Percentiles rank a stretch among this genome's conserved stretches.
phyloP scores from a whole-genome alignment of 169 alveolate genomes.

The Plasmodium billcollinsi region DNA sequence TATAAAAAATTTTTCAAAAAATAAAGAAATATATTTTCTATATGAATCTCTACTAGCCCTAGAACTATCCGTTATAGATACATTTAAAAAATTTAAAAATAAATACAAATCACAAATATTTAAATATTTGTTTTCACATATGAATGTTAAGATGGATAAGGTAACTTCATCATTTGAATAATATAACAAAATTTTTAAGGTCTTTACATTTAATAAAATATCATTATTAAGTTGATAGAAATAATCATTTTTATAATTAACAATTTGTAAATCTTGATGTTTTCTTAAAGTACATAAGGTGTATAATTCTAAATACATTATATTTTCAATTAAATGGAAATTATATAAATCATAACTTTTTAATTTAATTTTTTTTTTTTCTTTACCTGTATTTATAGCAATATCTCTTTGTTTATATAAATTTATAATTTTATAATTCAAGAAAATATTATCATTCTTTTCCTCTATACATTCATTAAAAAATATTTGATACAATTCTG shows the following conservation, averaged over 20 bases:
- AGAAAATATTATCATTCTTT: conserved; percentile 59
- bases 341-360: conserved; percentile 30
- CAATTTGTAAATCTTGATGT: conserved; percentile 24
- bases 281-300: conserved; percentile 66
- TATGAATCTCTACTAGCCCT: conserved; percentile 69
- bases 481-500: conserved; percentile 3
- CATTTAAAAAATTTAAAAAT: conserved; percentile 49
- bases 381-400: not conserved
- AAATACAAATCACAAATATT: conserved; percentile 64
- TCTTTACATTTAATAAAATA: conserved; percentile 52
- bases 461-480: conserved; percentile 14
- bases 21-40: conserved; percentile 55
- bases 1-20: conserved; percentile 67
- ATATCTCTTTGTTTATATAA: not conserved
- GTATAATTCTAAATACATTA: conserved; percentile 51
- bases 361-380: not conserved
- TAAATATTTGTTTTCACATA: conserved; percentile 75
- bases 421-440: conserved; percentile 46
- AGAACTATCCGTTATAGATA: conserved; percentile 56
- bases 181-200: conserved; percentile 41
- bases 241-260: conserved; percentile 44
- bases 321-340: conserved; percentile 65
- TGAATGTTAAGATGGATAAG: conserved; percentile 58
- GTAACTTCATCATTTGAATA: conserved; percentile 59
- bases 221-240: conserved; percentile 34